Evolutionary conservation across 2,329 filamentous ascomycete species (phyloP).

Genomic region (Daldinia sp.): DNA sequence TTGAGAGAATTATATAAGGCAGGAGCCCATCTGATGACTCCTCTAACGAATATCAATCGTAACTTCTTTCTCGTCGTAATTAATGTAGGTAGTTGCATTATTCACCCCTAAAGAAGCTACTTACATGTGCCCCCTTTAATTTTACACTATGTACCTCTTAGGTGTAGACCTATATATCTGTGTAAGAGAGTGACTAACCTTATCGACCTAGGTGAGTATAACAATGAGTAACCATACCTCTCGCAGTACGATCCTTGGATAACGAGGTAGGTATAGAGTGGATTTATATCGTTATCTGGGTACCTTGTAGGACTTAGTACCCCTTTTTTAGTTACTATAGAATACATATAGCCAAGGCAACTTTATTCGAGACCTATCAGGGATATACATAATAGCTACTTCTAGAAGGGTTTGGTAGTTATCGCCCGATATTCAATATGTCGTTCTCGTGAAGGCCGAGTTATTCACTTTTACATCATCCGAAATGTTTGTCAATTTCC

Average conservation of each 20-base stretch:
- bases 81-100: no score
- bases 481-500: neutral
- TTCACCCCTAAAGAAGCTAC: no score
- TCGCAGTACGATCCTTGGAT: neutral
- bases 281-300: no score
- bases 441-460: neutral
- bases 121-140: no score
- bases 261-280: neutral
- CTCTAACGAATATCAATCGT: neutral
- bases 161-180: neutral
- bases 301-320: no score
- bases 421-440: neutral
- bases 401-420: neutral
- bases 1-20: neutral
- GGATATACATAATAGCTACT: no score
- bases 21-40: neutral
- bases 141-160: no score
- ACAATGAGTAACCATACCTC: neutral
- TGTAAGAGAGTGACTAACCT: neutral
- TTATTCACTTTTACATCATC: neutral
- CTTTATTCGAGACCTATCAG: no score
- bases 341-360: no score
- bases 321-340: no score
- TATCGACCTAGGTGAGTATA: neutral
- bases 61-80: no score